Conservation (phyloP, 495 filamentous ascomycete species). For the Aspergillus homomorphus region DNA sequence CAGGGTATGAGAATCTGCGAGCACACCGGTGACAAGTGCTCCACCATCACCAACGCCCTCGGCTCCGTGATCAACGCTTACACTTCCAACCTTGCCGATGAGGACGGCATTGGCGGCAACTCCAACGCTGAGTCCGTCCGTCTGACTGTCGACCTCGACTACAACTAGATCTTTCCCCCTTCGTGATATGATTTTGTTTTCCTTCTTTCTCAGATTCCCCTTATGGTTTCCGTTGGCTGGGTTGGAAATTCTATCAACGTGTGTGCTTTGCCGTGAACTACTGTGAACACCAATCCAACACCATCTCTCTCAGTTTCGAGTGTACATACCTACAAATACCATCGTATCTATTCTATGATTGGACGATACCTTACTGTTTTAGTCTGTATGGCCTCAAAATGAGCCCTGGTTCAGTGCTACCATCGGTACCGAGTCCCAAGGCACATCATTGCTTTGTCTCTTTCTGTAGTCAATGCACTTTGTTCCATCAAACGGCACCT, state of each 20-base stretch:
- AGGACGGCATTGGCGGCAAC: constrained; percentile 28
- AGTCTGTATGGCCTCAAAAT: background rate
- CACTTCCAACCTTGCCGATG: constrained; percentile 26
- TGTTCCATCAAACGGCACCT: background rate
- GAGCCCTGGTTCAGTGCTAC: background rate
- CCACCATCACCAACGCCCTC: constrained; percentile 29
- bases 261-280: background rate
- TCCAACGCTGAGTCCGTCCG: constrained; percentile 26
- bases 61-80: constrained; percentile 35
- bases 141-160: constrained; percentile 37
- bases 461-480: background rate
- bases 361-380: background rate
- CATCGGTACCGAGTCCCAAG: background rate
- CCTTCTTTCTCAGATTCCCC: constrained; percentile 7
- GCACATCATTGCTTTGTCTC: background rate
- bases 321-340: background rate
- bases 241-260: background rate
- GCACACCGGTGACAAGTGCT: constrained; percentile 32
- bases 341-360: background rate
- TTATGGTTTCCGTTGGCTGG: background rate
- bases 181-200: constrained; percentile 22
- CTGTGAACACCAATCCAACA: background rate
- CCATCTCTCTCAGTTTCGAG: background rate
- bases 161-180: constrained; percentile 14
- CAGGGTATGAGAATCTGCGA: constrained; percentile 45